These are phyloP conservation scores for Neonectria sp. DNA, from an alignment of 2,329 filamentous ascomycete species.

Conservation along the genomic window DNA sequence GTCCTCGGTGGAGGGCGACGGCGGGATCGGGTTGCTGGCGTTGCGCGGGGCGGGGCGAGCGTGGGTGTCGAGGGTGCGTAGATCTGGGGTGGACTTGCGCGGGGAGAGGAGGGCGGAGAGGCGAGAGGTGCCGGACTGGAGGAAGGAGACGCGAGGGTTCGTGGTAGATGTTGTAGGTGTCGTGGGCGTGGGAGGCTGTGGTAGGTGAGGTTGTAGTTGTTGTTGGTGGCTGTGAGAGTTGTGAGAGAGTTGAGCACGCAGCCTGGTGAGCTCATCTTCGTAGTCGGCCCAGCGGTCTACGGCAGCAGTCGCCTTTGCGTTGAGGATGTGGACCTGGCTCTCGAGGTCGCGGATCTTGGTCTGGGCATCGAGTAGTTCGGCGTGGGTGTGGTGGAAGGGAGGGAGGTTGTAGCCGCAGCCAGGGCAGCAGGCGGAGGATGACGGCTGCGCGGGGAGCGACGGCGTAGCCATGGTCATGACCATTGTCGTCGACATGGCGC, in stretches of 20 bases:
- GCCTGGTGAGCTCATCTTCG: constrained; percentile 80
- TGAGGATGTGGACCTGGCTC: constrained; percentile 78
- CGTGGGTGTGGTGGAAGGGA: constrained; percentile 54
- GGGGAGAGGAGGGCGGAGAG: constrained; percentile 62
- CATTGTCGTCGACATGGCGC: constrained; percentile 49
- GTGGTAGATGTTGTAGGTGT: constrained; percentile 47
- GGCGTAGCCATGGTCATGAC: constrained; percentile 54
- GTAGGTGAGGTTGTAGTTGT: constrained; percentile 25
- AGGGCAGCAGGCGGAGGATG: constrained; percentile 60
- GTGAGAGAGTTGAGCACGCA: constrained; percentile 62
- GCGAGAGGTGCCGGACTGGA: constrained; percentile 61
- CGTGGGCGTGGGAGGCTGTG: constrained; percentile 43
- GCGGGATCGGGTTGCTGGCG: constrained; percentile 38
- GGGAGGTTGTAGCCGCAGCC: constrained; percentile 64
- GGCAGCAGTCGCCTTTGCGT: constrained; percentile 77
- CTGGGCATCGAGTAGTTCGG: constrained; percentile 68
- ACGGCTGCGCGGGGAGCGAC: constrained; percentile 45
- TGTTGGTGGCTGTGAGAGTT: constrained; percentile 42
- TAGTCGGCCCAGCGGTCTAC: constrained; percentile 81
- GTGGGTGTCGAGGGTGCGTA: constrained; percentile 39
- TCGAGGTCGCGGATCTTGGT: constrained; percentile 78
- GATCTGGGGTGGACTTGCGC: constrained; percentile 61
- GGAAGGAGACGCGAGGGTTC: constrained; percentile 59
- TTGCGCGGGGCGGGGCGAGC: constrained; percentile 37
- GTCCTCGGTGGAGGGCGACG: constrained; percentile 58